A percentile compares a stretch with the other conserved stretches of the same genome.
These are phyloP conservation scores for Suhomyces sp. DNA, from an alignment of 805 yeast genomes.

Conservation along the genomic window DNA sequence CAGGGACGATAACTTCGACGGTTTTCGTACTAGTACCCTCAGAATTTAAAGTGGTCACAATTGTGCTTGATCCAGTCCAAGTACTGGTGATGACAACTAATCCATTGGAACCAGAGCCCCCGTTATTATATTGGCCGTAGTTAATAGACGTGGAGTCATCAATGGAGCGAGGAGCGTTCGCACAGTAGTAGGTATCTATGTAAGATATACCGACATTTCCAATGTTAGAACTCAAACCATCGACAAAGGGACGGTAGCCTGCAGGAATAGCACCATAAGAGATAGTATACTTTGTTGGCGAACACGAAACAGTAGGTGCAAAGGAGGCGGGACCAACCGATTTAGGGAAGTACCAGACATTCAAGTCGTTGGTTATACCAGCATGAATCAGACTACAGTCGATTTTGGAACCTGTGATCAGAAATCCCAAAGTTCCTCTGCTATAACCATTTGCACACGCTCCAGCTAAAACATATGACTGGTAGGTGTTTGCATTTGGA, in stretches of 20 bases:
- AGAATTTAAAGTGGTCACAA: slow-evolving; percentile 16
- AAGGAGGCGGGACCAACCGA: slow-evolving; percentile 3
- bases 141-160: background rate
- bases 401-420: slow-evolving; percentile 9
- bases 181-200: slow-evolving; percentile 15
- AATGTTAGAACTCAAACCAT: background rate
- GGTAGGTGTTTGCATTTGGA: slow-evolving; percentile 12
- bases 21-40: slow-evolving; percentile 13
- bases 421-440: slow-evolving; percentile 23
- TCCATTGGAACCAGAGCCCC: slow-evolving; percentile 10
- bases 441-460: slow-evolving; percentile 22
- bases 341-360: slow-evolving; percentile 21
- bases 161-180: background rate
- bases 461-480: slow-evolving; percentile 11
- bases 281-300: slow-evolving; percentile 1
- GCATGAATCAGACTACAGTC: slow-evolving; percentile 23
- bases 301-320: slow-evolving; percentile 16
- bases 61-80: slow-evolving; percentile 20
- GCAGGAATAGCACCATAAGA: slow-evolving; percentile 25
- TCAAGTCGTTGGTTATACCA: slow-evolving; percentile 20
- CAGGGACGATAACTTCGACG: slow-evolving; percentile 14
- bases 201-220: slow-evolving; percentile 1
- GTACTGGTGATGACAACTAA: slow-evolving; percentile 12
- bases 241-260: slow-evolving; percentile 23
- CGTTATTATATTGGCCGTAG: slow-evolving; percentile 8